These are phyloP conservation scores for Termitomyces heimii DNA, from an alignment of 768 basidiomycete species.

Conservation along the genomic window DNA sequence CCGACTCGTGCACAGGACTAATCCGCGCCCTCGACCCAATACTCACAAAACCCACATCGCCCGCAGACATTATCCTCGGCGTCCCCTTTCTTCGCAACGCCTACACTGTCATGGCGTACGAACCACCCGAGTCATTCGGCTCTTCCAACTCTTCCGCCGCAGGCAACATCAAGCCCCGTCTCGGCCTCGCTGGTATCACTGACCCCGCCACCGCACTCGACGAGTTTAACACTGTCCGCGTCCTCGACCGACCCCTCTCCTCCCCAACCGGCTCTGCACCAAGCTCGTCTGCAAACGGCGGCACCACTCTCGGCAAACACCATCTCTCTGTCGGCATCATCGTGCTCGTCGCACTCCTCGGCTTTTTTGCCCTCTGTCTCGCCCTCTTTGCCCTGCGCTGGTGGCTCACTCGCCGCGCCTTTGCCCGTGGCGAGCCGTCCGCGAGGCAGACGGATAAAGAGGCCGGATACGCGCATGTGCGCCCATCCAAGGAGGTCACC, in stretches of 20 bases:
- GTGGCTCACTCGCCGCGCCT: slow-evolving; percentile 37
- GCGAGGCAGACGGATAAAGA: slow-evolving; percentile 14
- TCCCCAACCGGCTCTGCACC: too few relatives aligned
- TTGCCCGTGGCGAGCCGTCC: too few relatives aligned
- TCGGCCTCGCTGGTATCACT: slow-evolving; percentile 63
- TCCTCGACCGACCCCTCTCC: slow-evolving; percentile 54
- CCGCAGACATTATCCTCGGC: slow-evolving; percentile 70
- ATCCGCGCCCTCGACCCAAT: slow-evolving; percentile 52
- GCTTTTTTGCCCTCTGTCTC: slow-evolving; percentile 53
- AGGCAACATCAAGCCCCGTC: slow-evolving; percentile 29
- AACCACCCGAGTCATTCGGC: not conserved
- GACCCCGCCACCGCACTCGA: slow-evolving; percentile 53
- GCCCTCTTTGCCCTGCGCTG: slow-evolving; percentile 51
- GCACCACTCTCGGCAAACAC: slow-evolving; percentile 21
- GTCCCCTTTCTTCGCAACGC: slow-evolving; percentile 73
- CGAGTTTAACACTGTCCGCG: slow-evolving; percentile 67
- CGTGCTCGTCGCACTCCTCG: slow-evolving; percentile 52
- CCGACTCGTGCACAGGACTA: slow-evolving; percentile 51
- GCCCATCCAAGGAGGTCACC: slow-evolving; percentile 17
- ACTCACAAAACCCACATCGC: slow-evolving; percentile 28
- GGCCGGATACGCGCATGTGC: slow-evolving; percentile 34
- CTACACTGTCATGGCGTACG: slow-evolving; percentile 47
- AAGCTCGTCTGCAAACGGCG: not conserved
- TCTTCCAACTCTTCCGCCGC: not conserved
- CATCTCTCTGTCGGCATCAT: slow-evolving; percentile 54